phyloP scores from a whole-genome alignment of 2,329 filamentous ascomycete species.

The Stylonectria norvegica region DNA sequence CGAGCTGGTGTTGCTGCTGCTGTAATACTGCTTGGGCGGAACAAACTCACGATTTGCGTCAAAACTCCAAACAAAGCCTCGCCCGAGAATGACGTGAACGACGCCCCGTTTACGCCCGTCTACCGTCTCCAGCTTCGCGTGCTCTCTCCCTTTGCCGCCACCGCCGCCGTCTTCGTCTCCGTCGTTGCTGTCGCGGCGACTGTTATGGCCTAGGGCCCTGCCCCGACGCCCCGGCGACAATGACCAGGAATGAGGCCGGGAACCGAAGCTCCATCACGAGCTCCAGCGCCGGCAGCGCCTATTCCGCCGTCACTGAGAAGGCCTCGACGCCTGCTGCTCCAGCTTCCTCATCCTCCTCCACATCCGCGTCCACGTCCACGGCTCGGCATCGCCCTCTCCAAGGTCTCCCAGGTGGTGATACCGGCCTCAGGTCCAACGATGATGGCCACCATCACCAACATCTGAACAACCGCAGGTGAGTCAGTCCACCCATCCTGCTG shows the following conservation, averaged over 20 bases:
- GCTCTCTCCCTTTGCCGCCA: conserved; percentile 2
- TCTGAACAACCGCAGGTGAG: conserved; percentile 28
- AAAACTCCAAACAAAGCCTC: too few species aligned
- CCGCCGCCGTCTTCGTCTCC: conserved; percentile 18
- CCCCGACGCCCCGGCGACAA: conserved; percentile 45
- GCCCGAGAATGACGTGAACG: not conserved
- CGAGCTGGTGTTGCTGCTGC: not conserved
- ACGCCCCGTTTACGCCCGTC: not conserved
- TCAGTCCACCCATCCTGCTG: conserved; percentile 6
- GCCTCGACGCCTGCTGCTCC: conserved; percentile 25
- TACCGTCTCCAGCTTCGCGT: too few species aligned
- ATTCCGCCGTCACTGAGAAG: conserved; percentile 63
- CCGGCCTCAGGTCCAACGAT: conserved; percentile 22
- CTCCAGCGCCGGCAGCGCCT: conserved; percentile 59
- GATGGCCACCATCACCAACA: conserved; percentile 23
- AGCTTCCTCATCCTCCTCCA: conserved; percentile 28
- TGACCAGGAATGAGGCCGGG: conserved; percentile 64
- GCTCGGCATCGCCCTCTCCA: conserved; percentile 16
- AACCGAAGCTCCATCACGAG: conserved; percentile 48
- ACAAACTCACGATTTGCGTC: too few species aligned
- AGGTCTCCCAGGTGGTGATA: conserved; percentile 12
- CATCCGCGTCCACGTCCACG: conserved; percentile 25
- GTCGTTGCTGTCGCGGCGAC: conserved; percentile 10
- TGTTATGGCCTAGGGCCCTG: conserved; percentile 30
- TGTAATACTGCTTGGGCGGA: too few species aligned